Evolutionary conservation across 2,329 filamentous ascomycete species (phyloP).

Genomic region (Xylariaceae sp.): DNA sequence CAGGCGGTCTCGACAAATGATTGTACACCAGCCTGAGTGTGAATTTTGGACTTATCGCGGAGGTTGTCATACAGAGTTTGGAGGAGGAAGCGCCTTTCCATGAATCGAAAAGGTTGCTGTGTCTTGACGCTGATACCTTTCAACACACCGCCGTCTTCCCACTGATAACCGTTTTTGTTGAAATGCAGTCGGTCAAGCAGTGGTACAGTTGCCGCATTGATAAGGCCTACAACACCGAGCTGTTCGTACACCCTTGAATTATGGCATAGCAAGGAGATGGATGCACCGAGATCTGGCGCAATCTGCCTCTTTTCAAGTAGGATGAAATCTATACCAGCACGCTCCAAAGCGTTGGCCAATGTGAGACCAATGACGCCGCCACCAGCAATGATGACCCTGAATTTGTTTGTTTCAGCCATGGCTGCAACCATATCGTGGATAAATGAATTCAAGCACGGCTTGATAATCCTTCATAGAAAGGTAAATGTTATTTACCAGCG

Average conservation of each 20-base stretch:
- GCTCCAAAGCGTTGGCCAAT: slow-evolving; percentile 24
- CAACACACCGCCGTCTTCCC: slow-evolving; percentile 20
- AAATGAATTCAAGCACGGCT: no score
- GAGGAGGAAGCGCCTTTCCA: slow-evolving; percentile 26
- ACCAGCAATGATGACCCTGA: slow-evolving; percentile 30
- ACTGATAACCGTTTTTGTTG: slow-evolving; percentile 14
- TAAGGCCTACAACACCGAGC: slow-evolving; percentile 19
- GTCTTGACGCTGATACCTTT: slow-evolving; percentile 13
- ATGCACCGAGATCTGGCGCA: slow-evolving; percentile 25
- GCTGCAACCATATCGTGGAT: neutral
- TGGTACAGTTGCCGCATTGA: slow-evolving; percentile 17
- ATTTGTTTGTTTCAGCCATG: slow-evolving; percentile 7
- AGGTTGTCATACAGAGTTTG: slow-evolving; percentile 21
- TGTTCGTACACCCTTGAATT: slow-evolving; percentile 25
- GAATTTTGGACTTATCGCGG: slow-evolving; percentile 24
- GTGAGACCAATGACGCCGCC: slow-evolving; percentile 23
- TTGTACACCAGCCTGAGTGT: slow-evolving; percentile 9
- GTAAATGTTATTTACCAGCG: no score
- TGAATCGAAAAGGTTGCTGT: slow-evolving; percentile 13
- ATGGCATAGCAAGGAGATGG: slow-evolving; percentile 22
- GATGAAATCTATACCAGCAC: slow-evolving; percentile 27
- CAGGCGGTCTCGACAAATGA: slow-evolving; percentile 19
- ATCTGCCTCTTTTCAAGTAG: slow-evolving; percentile 28
- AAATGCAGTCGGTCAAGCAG: slow-evolving; percentile 19
- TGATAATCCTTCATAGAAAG: no score